Base-by-base conservation (phyloP, 1,284 basidiomycete genomes). In the Marasmius fiardii region DNA sequence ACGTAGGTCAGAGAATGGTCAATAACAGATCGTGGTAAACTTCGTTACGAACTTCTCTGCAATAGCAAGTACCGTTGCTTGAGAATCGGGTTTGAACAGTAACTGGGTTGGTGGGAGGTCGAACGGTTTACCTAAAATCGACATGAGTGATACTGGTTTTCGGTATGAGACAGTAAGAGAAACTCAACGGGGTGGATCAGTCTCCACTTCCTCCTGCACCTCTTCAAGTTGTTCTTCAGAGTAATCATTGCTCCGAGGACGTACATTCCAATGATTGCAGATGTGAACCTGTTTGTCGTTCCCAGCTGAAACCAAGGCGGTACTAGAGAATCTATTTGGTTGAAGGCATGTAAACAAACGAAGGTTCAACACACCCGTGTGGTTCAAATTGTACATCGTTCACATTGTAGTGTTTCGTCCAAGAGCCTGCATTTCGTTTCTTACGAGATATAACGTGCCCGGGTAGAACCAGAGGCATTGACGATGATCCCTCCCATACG, bases 311-410 rank as follows among this genome's bases (percentile, higher is more conserved):
- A 74, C 70, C 14, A 72, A 65, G 51, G 75, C 62, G 2, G 26
- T 44, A 14, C n/a, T 44, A 12, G 4, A 14, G 18, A 31, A 10
- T 31, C n/a, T 28, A 24, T 4, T 5, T 43, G 35, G 21, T 45
- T 33, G 24, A 53, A 8, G n/a, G 41, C 34, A 39, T 51, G 21
- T 37, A 33, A 39, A 24, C 11, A 39, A 24, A 55, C 21, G 10
- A 43, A 55, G 28, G 23, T 11, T 37, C 14, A 7, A 53, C 56
- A 52, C 61, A 73, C 71, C 68, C 67, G 35, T 55, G 59, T 5
- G 71, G 71, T 59, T 71, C 68, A 55, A 74, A 72, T 50, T 72
- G 70, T n/a, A 75, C 63, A 48, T 77, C 75, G 55, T 74, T 71
- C 1, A 78, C 68, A 1, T 72, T 66, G 48, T 77, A 77, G 51